Evolutionary conservation across 768 basidiomycete genomes (phyloP), one percentile per base, ranked within the genome.

Genomic region (Hypholoma fasciculare): DNA sequence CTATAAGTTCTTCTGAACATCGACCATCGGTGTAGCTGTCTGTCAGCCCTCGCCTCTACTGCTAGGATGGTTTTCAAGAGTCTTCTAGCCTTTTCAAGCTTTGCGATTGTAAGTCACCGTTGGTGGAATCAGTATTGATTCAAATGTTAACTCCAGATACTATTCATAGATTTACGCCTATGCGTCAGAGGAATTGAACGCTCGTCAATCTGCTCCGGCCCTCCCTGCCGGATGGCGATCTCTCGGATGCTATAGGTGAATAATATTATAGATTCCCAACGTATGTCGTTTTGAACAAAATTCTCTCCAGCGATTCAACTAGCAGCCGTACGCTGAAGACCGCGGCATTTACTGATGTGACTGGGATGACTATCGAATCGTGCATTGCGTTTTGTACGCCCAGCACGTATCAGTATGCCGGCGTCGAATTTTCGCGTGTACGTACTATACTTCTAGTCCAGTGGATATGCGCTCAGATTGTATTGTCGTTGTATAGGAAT

Each of bases 361-460:
- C 70, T 7, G 69, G 68, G n/a, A 90, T 91, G 87, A 90, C 89
- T 2, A 76, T 84, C 27, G 76, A 78, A 58, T 69, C 69, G 2
- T 82, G 81, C 61, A 75, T 81, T 51, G 64, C 58, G 13, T 82
- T 77, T 64, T 82, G 81, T 63, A 72, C 76, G 38, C 56, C 71
- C 11, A 70, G 76, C 57, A 64, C 71, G 7, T 89, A 76, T 65
- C 69, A 84, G 56, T 89, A 80, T 62, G 88, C 89, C 9, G 90
- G 90, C 14, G 79, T 85, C 9, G 63, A 63, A 49, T 63, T 61
- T 39, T 19, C 57, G 19, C 44, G 63, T 43, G 63, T 63, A 44
- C 16, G 58, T 49, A 19, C n/a, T 49, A 9, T 5, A 44, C 49
- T 17, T 42, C 3, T 7, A 23, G n/a, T 34, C 14, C 47, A 36